Percentiles rank a stretch among this genome's conserved stretches.
phyloP scores from a whole-genome alignment of 192 early-diverging fungal species.

The Rhizoclosmatium sp. region DNA sequence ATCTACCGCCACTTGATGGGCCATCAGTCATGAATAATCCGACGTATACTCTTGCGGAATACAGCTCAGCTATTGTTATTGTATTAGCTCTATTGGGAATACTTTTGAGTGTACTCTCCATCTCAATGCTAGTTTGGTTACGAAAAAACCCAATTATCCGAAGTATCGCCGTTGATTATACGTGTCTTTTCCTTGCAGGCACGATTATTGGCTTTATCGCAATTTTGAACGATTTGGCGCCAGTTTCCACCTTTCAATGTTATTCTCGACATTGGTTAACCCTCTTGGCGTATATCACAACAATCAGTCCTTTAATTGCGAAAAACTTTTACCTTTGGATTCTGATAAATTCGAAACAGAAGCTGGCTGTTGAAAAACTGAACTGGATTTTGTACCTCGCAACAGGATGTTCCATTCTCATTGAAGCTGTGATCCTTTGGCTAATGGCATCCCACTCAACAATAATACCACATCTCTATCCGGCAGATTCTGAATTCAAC shows the following conservation, averaged over 20 bases:
- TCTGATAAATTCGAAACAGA: neutral
- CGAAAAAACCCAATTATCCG: neutral
- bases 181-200: neutral
- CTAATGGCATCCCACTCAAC: no score
- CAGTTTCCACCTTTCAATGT: neutral
- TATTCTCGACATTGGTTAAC: neutral
- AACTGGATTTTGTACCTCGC: neutral
- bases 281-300: neutral
- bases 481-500: neutral
- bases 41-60: neutral
- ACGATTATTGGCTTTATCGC: neutral
- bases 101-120: neutral
- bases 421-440: neutral
- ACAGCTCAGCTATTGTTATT: neutral
- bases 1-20: neutral
- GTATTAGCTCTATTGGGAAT: neutral
- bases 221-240: neutral
- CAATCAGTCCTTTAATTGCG: neutral
- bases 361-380: neutral
- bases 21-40: neutral
- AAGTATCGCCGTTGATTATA: neutral
- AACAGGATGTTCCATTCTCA: neutral
- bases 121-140: neutral
- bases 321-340: conserved; percentile 23
- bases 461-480: neutral